Evolutionary conservation across 1,284 basidiomycete genomes (phyloP), one percentile per base, ranked within the genome.

Genomic region (Bjerkandera adusta): DNA sequence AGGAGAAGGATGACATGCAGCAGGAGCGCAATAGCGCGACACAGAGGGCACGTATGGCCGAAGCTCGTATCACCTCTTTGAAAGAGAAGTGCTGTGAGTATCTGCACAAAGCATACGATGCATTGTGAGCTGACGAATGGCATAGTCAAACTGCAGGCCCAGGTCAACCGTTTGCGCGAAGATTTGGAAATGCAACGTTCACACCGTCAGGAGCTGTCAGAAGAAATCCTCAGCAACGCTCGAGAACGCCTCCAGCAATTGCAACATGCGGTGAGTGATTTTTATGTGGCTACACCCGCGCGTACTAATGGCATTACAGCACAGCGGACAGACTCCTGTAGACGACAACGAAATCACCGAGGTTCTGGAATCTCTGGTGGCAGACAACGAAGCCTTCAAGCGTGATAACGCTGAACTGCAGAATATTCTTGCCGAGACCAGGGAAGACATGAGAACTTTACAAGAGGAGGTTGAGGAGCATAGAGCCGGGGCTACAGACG

Each of bases 1-100:
- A 81, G 57, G 89, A 94, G 64, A 79, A 81, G 55, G 91, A 97
- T 40, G 94, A 97, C 60, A 74, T 90, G 58, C 81, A 83, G 49
- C 91, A 96, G 63, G 89, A 94, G 60, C 74, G 87, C 20, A 85
- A 89, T 44, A 77, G 76, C 41, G 90, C 94, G 56, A 69, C 78
- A 5, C 81, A 86, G 45, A 75, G 85, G 27, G 80, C 85, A 4
- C 77, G 80, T 43, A 68, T 83, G 32, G 86, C 90, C 6, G 90
- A 94, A 55, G 69, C 74, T 1, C 78, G 83, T 34, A 73, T 83
- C 44, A 67, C 70, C 24, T 75, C 80, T 13, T 68, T 89, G 50
- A 82, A 81, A 53, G 81, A 79, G 73, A 68, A 78, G 76, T 85
- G 55, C 47, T 56, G 75, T 75, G 43, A 53, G 60, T 39, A 15